Evolutionary conservation across 768 basidiomycete genomes (phyloP), one percentile per base, ranked within the genome.

Genomic region (Stropharia rugosoannulata): DNA sequence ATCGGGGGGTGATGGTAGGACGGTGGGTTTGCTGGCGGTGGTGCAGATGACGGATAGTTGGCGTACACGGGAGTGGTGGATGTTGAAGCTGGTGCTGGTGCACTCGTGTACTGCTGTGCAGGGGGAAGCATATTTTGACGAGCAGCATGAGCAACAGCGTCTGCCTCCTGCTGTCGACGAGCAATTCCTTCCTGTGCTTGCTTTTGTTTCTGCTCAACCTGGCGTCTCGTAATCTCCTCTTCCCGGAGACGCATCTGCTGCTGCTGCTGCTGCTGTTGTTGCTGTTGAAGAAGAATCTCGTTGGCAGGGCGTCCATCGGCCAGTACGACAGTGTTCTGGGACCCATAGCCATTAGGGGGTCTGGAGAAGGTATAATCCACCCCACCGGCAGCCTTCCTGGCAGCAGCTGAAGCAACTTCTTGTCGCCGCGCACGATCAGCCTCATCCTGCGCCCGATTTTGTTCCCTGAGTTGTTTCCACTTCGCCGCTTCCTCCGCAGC

Each of bases 91-190:
- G 63, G 51, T 9, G 66, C 55, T 22, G 68, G 53, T 8, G 62
- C 42, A 8, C 48, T 48, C 38, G 62, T 42, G 41, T 60, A 57
- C 22, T 54, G 39, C 42, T 59, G 25, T 47, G 58, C 57, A 29
- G 55, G 55, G 35, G 55, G 55, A 43, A 59, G 50, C 46, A 61
- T 40, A 46, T 66, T 69, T 55, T 75, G 72, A 49, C 80, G 73
- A 46, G 75, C 73, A 35, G 70, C 69, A 38, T 75, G 75, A 36
- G 80, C 80, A 29, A 76, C 75, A 12, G 75, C 71, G 12, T 85
- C 80, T 6, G 82, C 80, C 62, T 87, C 86, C 47, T 79, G 80
- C 63, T 87, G 87, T 48, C 87, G 73, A 41, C 73, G 74, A 6
- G 74, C 55, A 55, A 88, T 84, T 0, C 78, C 84, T 9, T 83